Evolutionary conservation across 2,329 filamentous ascomycete genomes (phyloP), one percentile per base, ranked within the genome.

Genomic region (Fusarium coffeatum): DNA sequence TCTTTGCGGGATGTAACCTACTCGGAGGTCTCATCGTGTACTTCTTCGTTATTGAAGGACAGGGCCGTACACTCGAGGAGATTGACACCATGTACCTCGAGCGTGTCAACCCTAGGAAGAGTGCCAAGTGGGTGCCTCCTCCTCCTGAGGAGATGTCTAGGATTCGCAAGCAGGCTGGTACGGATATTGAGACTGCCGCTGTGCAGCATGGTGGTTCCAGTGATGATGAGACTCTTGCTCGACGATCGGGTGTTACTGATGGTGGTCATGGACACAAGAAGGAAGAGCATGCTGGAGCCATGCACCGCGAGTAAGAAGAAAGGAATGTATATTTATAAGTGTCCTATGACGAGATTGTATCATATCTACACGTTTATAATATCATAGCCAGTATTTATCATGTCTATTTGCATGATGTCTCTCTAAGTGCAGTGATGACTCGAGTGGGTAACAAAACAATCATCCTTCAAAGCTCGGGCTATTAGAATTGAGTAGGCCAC

Each of bases 51-150:
- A 88, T 91, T 59, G 92, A 94, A 77, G 89, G 87, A 47, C 89
- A 92, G 75, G 92, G 90, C 55, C 87, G 91, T 8, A 90, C 88
- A 0, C 84, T 95, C 3, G 92, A 95, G 80, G 91, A 94, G 78
- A 91, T 95, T 58, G 92, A 95, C 73, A 90, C 89, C 49, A 92
- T 92, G 90, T 94, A 93, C 70, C 83, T 92, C 37, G 83, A 90
- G 51, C 81, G 82, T 27, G 89, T 93, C 20, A 87, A 82, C 69
- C 89, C 91, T 0, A 88, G 87, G 81, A 86, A 88, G 82, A 90
- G 88, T 72, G 77, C 81, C 47, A 81, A 85, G 66, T 92, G 86
- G 87, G 70, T 80, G 8, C 76, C 83, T 0, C 83, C 83, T 0
- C 76, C 81, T 3, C 80, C 82, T 0, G 82, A 84, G 58, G 78